Base-by-base conservation (phyloP, 257 asterid genomes). In the Rubia yunnanensis region DNA sequence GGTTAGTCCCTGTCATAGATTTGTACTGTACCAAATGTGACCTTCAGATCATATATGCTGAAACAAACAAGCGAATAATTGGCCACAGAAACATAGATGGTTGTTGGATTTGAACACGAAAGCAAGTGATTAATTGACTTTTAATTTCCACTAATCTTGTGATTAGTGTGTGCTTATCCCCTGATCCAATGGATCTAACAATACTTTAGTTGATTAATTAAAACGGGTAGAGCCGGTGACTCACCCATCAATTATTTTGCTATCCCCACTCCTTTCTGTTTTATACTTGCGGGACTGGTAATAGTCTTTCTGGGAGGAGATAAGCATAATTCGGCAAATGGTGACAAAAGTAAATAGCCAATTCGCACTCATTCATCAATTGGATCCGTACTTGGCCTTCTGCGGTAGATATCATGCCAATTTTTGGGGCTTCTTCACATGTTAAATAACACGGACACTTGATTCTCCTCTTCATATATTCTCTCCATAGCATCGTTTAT, bases 1-100 rank as follows among this genome's bases (percentile, higher is more conserved):
- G 84, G 79, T 84, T 82, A 77, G 86, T 80, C 82, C 76, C 75
- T 78, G 67, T 82, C 90, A 82, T 7, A 50, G 13, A 50, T 13
- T 44, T 44, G n/a, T 44, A 44, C 52, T 15, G 52, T 15, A 44
- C 52, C 52, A 44, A 44, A 15, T 44, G 52, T 44, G 52, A 44
- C 52, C 52, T 44, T 44, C 20, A 14, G 20, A 44, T 44, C 52
- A 44, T 44, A 44, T 44, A 65, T 57, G 78, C 75, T 75, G 20
- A 11, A 26, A n/a, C 7, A 24, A 23, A 60, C 14, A 39, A 34
- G 38, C 26, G 24, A 61, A 60, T 62, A 64, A 76, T 60, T 72
- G 26, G 63, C 71, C 72, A 63, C 72, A 60, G 60, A 73, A 70
- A 67, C 76, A 60, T 31, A 66, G 34, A 71, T 31, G 59, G 61